These are phyloP conservation scores for Diaporthe citri DNA, from an alignment of 2,329 filamentous ascomycete genomes.

Conservation along the genomic window DNA sequence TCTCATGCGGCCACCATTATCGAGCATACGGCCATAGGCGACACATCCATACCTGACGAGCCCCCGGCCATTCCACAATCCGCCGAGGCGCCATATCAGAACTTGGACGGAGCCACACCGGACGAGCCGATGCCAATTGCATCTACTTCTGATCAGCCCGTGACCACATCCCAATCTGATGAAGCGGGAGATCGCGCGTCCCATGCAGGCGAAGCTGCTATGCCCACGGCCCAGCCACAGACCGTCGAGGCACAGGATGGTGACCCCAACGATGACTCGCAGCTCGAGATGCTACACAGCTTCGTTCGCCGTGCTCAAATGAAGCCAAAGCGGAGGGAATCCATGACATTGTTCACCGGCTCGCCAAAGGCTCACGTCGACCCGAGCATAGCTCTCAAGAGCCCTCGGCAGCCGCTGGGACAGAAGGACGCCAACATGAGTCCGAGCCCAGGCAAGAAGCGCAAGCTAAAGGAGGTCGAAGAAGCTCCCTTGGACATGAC, in stretches of 20 bases:
- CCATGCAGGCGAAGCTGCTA: too few species aligned
- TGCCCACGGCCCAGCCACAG: not conserved
- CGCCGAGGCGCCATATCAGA: not conserved
- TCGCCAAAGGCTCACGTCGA: conserved; percentile 46
- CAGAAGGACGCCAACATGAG: conserved; percentile 53
- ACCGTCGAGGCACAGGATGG: not conserved
- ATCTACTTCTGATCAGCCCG: not conserved
- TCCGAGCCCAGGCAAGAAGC: conserved; percentile 54
- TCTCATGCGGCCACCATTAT: not conserved
- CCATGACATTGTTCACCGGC: conserved; percentile 46
- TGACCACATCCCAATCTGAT: not conserved
- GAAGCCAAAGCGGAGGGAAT: conserved; percentile 46
- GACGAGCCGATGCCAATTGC: not conserved
- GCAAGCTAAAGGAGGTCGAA: conserved; percentile 47
- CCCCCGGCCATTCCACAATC: not conserved
- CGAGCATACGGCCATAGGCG: too few species aligned
- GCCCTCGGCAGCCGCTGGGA: conserved; percentile 48
- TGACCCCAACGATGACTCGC: conserved; percentile 48
- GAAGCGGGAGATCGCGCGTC: not conserved
- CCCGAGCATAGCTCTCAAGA: conserved; percentile 36
- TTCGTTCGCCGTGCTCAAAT: conserved; percentile 50
- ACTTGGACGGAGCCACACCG: not conserved
- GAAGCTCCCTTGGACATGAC: conserved; percentile 40
- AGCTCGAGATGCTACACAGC: conserved; percentile 51
- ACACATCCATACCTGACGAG: not conserved